Base-by-base conservation (phyloP, 2,329 filamentous ascomycete species). In the Ascochyta pisi region DNA sequence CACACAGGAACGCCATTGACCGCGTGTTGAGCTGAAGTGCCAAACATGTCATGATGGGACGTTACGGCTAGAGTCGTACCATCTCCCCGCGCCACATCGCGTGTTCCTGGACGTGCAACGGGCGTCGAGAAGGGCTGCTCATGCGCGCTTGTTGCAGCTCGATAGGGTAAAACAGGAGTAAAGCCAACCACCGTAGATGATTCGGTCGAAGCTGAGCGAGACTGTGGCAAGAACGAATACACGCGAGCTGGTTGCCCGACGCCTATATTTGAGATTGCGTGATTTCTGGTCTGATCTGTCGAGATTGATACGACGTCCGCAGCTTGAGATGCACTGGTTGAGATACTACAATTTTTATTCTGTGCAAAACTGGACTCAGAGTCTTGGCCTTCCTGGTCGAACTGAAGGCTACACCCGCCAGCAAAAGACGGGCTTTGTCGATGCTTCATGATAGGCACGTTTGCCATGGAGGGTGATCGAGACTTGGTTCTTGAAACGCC, bases 1-100 rank as follows among this genome's bases (percentile, higher is more conserved):
- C 60, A 61, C 7, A 67, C 46, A 16, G 66, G 63, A 39, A 66
- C 62, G 37, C 65, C 64, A 45, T 71, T 60, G 35, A 64, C 60
- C 6, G 62, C 64, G 53, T 67, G 65, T 31, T 58, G 62, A 51
- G 66, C 50, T 50, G 62, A 58, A 34, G 38, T 49, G 42, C 67
- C 62, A 29, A 69, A 65, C 37, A 63, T 63, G 37, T 60, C 61
- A 45, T 62, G 50, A 47, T 44, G 47, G 10, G 58, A 50, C 33
- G 61, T 63, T 54, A 55, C 44, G 38, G 46, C 56, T 44, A 50
- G 47, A 45, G 51, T 47, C 26, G 53, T 51, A 61, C 46, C 54
- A 49, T 61, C 47, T 19, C 57, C 51, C 44, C 43, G 58, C 42
- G 58, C 55, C 57, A 43, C 57, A 56, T 62, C 60, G 63, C 64